A percentile compares a stretch with the other conserved stretches of the same genome.
Evolutionary conservation across 2,329 filamentous ascomycete species (phyloP).

Genomic region (Chrysoporthe deuterocubensis): DNA sequence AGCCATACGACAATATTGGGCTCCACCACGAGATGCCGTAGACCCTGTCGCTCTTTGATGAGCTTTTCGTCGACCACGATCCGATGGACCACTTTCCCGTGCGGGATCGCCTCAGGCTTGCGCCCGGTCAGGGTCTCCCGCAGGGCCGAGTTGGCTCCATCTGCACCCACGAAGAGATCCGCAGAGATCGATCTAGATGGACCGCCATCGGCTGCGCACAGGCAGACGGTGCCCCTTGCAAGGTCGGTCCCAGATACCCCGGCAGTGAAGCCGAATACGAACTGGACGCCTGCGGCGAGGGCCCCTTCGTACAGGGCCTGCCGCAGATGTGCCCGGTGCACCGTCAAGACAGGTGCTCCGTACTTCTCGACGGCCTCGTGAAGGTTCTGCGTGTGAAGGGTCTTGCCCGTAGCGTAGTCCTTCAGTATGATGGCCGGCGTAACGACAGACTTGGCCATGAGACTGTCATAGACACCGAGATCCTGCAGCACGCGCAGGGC

Average conservation of each 20-base stretch:
- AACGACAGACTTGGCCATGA: constrained; percentile 28
- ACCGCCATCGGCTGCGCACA: constrained; percentile 29
- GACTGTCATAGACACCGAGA: constrained; percentile 30
- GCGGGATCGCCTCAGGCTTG: constrained; percentile 28
- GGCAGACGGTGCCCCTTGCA: neutral
- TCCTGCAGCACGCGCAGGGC: constrained; percentile 31
- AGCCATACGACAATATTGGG: constrained; percentile 32
- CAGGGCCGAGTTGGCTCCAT: constrained; percentile 35
- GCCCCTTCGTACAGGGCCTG: constrained; percentile 32
- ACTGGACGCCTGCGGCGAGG: constrained; percentile 27
- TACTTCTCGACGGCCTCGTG: constrained; percentile 24
- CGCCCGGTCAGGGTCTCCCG: constrained; percentile 28
- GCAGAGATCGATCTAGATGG: constrained; percentile 24
- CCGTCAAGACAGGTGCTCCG: constrained; percentile 30
- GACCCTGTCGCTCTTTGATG: constrained; percentile 27
- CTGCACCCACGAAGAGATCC: constrained; percentile 33
- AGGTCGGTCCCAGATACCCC: constrained; percentile 26
- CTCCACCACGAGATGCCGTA: constrained; percentile 29
- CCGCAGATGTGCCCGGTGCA: constrained; percentile 32
- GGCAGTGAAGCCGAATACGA: constrained; percentile 30
- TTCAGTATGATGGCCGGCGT: constrained; percentile 30
- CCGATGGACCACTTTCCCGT: constrained; percentile 32
- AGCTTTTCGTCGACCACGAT: constrained; percentile 30
- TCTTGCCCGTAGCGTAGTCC: constrained; percentile 30
- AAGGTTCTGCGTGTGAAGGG: constrained; percentile 31